A percentile compares a stretch with the other conserved stretches of the same genome.
phyloP scores from a whole-genome alignment of 176 grass and related monocot species.

The Pontederia crassipes region DNA sequence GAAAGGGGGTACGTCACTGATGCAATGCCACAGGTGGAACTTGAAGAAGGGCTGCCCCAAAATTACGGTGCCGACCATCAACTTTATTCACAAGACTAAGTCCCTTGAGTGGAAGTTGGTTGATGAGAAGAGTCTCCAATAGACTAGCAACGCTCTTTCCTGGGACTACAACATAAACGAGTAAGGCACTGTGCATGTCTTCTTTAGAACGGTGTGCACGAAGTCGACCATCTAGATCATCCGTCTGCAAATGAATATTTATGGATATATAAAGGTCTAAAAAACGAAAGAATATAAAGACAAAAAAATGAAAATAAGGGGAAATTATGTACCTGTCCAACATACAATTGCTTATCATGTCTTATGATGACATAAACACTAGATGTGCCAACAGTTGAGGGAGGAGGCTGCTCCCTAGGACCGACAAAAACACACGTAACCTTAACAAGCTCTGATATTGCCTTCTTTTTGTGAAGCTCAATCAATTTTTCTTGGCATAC shows the following conservation, averaged over 20 bases:
- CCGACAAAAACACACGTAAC: conserved; percentile 48
- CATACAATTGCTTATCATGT: conserved; percentile 61
- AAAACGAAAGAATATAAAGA: no score
- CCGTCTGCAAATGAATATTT: conserved; percentile 47
- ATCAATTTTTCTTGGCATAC: conserved; percentile 60
- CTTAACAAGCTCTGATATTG: conserved; percentile 36
- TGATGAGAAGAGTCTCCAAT: conserved; percentile 92
- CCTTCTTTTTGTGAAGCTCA: conserved; percentile 45
- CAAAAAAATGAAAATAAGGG: not conserved
- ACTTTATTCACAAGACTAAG: conserved; percentile 72
- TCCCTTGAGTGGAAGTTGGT: conserved; percentile 61
- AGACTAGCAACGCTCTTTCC: conserved; percentile 87
- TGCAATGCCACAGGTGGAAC: conserved; percentile 30
- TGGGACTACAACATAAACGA: conserved; percentile 58
- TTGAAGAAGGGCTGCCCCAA: conserved; percentile 36
- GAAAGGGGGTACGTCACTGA: no score
- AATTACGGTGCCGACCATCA: conserved; percentile 89
- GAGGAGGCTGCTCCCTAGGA: conserved; percentile 72
- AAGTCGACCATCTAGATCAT: conserved; percentile 75
- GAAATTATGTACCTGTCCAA: conserved; percentile 57
- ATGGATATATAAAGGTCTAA: conserved; percentile 1
- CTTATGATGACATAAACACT: conserved; percentile 77
- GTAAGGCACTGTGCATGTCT: conserved; percentile 60
- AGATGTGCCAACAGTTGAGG: conserved; percentile 78
- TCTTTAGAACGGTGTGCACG: conserved; percentile 60